phyloP scores from a whole-genome alignment of 768 basidiomycete species.

The Lentinus tigrinus region DNA sequence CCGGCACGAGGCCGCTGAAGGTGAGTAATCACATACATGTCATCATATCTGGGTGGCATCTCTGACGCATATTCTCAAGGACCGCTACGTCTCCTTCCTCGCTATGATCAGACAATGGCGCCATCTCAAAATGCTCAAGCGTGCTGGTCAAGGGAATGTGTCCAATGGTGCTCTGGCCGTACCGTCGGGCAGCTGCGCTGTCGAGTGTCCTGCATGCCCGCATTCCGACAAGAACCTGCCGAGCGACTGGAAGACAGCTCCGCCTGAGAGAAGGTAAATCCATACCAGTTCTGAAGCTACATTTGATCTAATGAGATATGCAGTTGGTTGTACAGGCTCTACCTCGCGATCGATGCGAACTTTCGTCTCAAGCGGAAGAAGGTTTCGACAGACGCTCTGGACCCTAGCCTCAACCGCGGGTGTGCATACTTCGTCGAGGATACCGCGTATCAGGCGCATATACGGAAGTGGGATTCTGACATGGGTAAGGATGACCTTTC shows the following conservation, averaged over 20 bases:
- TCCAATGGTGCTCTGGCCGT: constrained; percentile 13
- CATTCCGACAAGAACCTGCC: constrained; percentile 22
- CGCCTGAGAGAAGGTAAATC: background rate
- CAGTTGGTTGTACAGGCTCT: constrained; percentile 27
- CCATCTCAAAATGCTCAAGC: constrained; percentile 21
- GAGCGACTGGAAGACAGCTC: background rate
- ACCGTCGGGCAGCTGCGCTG: constrained; percentile 10
- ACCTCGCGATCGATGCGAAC: constrained; percentile 29
- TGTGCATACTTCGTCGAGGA: constrained; percentile 28
- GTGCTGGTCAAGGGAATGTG: constrained; percentile 21
- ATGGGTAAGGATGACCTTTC: constrained; percentile 21
- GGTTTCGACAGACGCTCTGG: constrained; percentile 9
- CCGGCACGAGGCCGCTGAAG: constrained; percentile 12
- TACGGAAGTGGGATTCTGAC: constrained; percentile 1
- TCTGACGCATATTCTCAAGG: background rate
- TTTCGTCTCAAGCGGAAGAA: constrained; percentile 26
- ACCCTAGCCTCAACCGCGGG: constrained; percentile 27
- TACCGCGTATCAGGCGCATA: constrained; percentile 15
- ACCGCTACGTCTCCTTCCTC: constrained; percentile 17
- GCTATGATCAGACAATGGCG: constrained; percentile 19
- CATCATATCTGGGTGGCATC: background rate
- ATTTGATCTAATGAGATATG: too few species aligned
- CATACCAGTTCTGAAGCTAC: background rate
- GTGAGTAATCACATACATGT: too few species aligned
- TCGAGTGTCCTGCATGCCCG: constrained; percentile 28